These are phyloP conservation scores for Tritrichomonas foetus DNA, from an alignment of 208 protist genomes.

Conservation along the genomic window DNA sequence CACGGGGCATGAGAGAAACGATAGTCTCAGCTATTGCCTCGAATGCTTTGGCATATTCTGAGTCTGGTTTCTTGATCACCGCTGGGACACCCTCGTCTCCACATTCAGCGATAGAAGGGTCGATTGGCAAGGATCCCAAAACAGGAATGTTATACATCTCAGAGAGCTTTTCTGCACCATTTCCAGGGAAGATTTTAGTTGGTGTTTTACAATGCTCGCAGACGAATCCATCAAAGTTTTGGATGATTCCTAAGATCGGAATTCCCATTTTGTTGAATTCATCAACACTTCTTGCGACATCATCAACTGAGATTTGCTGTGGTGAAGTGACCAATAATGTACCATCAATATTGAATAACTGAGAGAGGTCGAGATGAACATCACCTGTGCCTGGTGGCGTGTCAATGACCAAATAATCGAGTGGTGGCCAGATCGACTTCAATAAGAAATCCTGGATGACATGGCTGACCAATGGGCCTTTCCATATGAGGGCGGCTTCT, in stretches of 20 bases:
- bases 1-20: not conserved
- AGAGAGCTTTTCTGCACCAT: not conserved
- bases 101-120: not conserved
- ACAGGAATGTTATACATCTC: not conserved
- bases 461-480: conserved; percentile 41
- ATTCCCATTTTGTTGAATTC: conserved; percentile 47
- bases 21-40: not conserved
- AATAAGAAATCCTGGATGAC: conserved; percentile 44
- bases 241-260: conserved; percentile 39
- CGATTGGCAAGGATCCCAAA: conserved; percentile 4
- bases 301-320: conserved; percentile 48
- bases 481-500: not conserved
- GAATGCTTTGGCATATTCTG: not conserved
- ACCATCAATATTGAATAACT: conserved; percentile 45
- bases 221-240: conserved; percentile 41
- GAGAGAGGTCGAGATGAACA: conserved; percentile 53
- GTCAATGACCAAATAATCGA: conserved; percentile 61
- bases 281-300: conserved; percentile 54
- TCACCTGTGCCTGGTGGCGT: conserved; percentile 61
- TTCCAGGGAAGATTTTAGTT: conserved; percentile 29
- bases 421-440: conserved; percentile 53
- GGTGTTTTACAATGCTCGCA: not conserved
- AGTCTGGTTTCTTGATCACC: not conserved
- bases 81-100: not conserved
- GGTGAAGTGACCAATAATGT: conserved; percentile 54